Base-by-base conservation (phyloP, 2,329 filamentous ascomycete species). In the Fusarium abutilonis region DNA sequence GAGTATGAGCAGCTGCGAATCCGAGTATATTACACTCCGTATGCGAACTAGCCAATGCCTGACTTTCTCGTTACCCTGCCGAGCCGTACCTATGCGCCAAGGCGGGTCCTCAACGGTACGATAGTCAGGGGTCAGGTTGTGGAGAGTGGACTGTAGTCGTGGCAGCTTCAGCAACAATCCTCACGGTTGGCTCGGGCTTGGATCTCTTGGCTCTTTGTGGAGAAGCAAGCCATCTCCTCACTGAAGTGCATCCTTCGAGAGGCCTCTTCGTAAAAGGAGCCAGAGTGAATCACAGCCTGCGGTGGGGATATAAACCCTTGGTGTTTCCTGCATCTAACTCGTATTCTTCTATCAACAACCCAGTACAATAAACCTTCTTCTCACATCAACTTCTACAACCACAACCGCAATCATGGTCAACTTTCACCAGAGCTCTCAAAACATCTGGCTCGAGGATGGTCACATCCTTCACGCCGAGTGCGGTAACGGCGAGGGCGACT, bases 361-460 rank as follows among this genome's bases (percentile, higher is more conserved):
- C 28, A 59, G n/a, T 6, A 21, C 23, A 34, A 19, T n/a, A 32
- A 32, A 23, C 21, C 29, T 32, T 28, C 17, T 17, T 19, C 17
- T 19, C 21, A 23, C 21, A 23, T 31, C 14, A 7, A 23, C 21
- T 8, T 38, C 13, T 28, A 6, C 32, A 41, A 14, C 6, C 15
- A 40, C 26, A 34, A 41, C 39, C 41, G n/a, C 31, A 29, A 67
- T 35, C 35, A 70, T 70, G 67, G 52, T 45, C 36, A 73, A 66
- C 51, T 87, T 87, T 78, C 81, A 85, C 74, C 56, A 69, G 50
- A 77, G 78, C 47, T 78, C 80, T 42, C 54, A 77, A 41, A 62
- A 80, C 60, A 79, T 84, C 69, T 75, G 74, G 66, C 70, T 86
- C 13, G 80, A 83, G 43, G 78, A 84, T 64, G 77, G 76, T 63